Evolutionary conservation across 495 filamentous ascomycete species (phyloP), one percentile per base, ranked within the genome.

Genomic region (Usnea hakonensis): DNA sequence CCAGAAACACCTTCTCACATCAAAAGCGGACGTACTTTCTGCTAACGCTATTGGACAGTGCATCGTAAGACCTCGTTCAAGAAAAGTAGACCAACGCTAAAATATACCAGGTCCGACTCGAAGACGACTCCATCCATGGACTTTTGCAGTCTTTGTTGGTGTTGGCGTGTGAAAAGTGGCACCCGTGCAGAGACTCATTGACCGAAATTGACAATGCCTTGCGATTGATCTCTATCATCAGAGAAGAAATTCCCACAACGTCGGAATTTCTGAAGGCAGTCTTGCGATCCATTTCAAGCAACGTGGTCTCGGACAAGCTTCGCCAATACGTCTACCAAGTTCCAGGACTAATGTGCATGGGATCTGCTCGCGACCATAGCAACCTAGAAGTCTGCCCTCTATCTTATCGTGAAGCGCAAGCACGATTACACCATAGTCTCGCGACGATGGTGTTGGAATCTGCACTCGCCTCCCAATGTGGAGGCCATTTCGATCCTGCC

Each of bases 401-500:
- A 23, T 41, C 14, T 57, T 60, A 46, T 44, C 23, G 37, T 32
- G 48, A 60, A 48, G 37, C 41, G 7, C 38, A 52, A 36, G 58
- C 26, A n/a, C 40, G 26, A 23, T 50, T 68, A 17, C 44, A 57
- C 10, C 63, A 60, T 44, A 59, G 46, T 5, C 44, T 68, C 26
- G 43, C 38, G 38, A 14, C 54, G 10, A 41, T 68, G 60, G 30
- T 75, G 32, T 38, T 75, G 5, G 69, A 65, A 32, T 59, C 69
- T 40, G 67, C 65, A 19, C 56, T 76, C n/a, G 58, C 69, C 21
- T 46, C 64, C 28, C n/a, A 43, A 16, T 59, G 63, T 36, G 66
- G 59, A 63, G 30, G 43, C 69, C 26, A 57, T 30, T 32, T 52
- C 48, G 48, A 52, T 52, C 13, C 48, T 62, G 23, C 40, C 32